Percentiles rank a stretch among this genome's conserved stretches.
These are phyloP conservation scores for Amauroascus verrucosus DNA, from an alignment of 2,329 filamentous ascomycete species.

Conservation along the genomic window DNA sequence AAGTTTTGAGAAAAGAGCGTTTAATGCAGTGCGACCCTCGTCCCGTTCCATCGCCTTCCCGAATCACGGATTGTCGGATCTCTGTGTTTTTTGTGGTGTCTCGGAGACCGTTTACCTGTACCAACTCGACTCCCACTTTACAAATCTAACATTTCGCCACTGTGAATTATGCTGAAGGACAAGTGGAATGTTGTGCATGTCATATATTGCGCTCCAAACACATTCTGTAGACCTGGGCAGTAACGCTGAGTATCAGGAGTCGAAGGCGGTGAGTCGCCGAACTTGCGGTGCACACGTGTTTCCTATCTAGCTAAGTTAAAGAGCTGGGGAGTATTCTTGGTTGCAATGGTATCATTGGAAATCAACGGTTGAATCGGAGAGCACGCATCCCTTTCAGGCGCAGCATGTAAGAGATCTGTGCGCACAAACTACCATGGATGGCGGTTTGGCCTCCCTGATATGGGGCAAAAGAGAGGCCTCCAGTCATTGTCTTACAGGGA, in stretches of 20 bases:
- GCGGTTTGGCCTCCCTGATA: not conserved
- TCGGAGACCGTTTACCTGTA: not conserved
- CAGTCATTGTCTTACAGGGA: not conserved
- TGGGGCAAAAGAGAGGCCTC: not conserved
- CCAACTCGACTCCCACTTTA: not conserved
- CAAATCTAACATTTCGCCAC: not conserved
- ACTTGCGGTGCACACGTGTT: not conserved
- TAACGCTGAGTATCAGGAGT: not conserved
- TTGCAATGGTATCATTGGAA: not conserved
- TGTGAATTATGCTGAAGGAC: not conserved
- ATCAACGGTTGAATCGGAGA: not conserved
- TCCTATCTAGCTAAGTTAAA: not conserved
- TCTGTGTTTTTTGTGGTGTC: not conserved
- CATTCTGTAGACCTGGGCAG: not conserved
- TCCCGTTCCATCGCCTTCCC: not conserved
- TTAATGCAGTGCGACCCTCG: not conserved
- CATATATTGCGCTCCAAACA: not conserved
- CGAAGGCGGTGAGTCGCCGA: not conserved
- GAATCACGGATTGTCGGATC: not conserved
- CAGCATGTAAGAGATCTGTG: not conserved
- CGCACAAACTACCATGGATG: not conserved
- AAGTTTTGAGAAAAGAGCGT: not conserved
- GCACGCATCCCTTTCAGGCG: too few species aligned
- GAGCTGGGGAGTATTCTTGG: not conserved
- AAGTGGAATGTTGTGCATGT: not conserved